Evolutionary conservation across 2,329 filamentous ascomycete species (phyloP).

Genomic region (Sporothrix brasiliensis): DNA sequence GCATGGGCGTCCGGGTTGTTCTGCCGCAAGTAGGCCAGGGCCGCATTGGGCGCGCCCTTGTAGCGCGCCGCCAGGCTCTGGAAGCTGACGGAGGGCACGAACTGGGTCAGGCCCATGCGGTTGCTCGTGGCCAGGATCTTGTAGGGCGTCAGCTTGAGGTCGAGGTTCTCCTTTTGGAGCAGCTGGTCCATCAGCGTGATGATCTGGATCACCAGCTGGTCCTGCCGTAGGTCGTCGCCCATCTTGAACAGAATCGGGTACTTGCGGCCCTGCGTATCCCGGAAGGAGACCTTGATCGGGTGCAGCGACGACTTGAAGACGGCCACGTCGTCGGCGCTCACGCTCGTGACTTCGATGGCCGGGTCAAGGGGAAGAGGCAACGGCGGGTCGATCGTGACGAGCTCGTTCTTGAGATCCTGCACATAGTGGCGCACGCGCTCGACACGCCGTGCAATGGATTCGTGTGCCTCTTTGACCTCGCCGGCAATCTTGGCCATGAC

Average conservation of each 20-base stretch:
- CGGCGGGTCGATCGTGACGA: conserved; percentile 79
- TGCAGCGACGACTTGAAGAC: conserved; percentile 96
- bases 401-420: conserved; percentile 86
- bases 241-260: conserved; percentile 98
- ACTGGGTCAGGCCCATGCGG: conserved; percentile 87
- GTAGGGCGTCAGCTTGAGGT: conserved; percentile 93
- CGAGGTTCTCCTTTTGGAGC: conserved; percentile 91
- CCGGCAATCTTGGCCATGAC: conserved; percentile 86
- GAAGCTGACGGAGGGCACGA: conserved; percentile 82
- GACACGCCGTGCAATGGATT: conserved; percentile 76
- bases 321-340: conserved; percentile 74
- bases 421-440: conserved; percentile 83
- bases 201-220: conserved; percentile 95
- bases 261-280: conserved; percentile 71
- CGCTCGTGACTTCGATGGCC: conserved; percentile 73
- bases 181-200: conserved; percentile 98
- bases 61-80: conserved; percentile 83
- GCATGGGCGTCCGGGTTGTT: conserved; percentile 86
- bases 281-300: conserved; percentile 89
- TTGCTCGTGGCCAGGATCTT: conserved; percentile 93
- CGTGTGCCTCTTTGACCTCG: conserved; percentile 79
- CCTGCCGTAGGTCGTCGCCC: conserved; percentile 92
- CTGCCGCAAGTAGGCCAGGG: conserved; percentile 79
- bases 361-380: conserved; percentile 88
- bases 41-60: conserved; percentile 63